Evolutionary conservation across 768 basidiomycete species (phyloP), one percentile per base, ranked within the genome.

Genomic region (Termitomyces sp.): DNA sequence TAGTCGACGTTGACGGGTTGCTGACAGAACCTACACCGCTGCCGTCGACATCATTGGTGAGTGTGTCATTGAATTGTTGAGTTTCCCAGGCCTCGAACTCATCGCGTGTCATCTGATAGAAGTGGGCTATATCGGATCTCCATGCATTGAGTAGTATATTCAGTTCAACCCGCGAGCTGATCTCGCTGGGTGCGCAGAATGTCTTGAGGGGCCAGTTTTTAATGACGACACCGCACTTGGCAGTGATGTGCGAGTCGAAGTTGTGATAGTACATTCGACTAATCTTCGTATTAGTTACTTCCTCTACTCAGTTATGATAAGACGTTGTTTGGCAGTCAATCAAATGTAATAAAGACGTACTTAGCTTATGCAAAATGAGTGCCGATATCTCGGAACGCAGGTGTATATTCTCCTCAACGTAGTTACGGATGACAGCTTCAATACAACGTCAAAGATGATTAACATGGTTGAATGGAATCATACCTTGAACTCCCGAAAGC

Each of bases 131-230:
- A 28, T 46, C 35, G 2, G 48, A 45, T 18, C 22, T 32, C 61
- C 61, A 62, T 8, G 55, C 38, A 40, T 48, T 58, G 35, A 51
- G 40, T 2, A 67, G 55, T 6, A 63, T 22, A 7, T 59, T 40
- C 20, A 63, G 51, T n/a, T 65, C 61, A 32, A 16, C n/a, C 7
- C 57, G 55, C 11, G 59, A 59, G 13, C 38, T 38, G 16, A 66
- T 61, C 11, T 61, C 28, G n/a, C 60, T 57, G n/a, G 67, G 65
- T 8, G 16, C 16, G 40, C 61, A 64, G 44, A 69, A 67, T 32
- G 60, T 62, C 11, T 56, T 36, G 9, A 68, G 62, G 15, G 67
- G 66, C 67, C 67, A 69, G 42, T 58, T 58, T 15, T 61, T 63
- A 24, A 69, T 46, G 12, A 68, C 52, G 8, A 69, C 39, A 9